A percentile compares a stretch with the other conserved stretches of the same genome.
These are phyloP conservation scores for Dendrobium officinale DNA, from an alignment of 106 monocot species.

Conservation along the genomic window DNA sequence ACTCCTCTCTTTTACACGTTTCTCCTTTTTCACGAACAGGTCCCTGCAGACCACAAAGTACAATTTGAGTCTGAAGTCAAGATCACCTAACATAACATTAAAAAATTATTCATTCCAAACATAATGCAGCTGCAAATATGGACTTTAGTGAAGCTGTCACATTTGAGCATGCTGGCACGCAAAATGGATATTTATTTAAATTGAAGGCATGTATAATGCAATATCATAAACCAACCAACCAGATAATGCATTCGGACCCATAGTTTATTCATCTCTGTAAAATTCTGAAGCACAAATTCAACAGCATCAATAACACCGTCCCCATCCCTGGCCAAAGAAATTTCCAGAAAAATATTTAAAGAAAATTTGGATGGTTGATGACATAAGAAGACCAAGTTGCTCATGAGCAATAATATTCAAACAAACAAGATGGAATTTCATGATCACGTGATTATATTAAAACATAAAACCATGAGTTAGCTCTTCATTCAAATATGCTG, in stretches of 20 bases:
- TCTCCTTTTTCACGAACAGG: slow-evolving; percentile 82
- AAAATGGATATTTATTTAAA: slow-evolving; percentile 5
- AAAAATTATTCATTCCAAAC: slow-evolving; percentile 16
- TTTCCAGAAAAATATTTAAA: slow-evolving; percentile 5
- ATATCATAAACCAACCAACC: slow-evolving; percentile 34
- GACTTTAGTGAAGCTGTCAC: slow-evolving; percentile 9
- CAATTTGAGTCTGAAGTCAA: slow-evolving; percentile 41
- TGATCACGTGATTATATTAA: too few species aligned
- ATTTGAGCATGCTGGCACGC: slow-evolving; percentile 4
- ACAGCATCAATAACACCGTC: slow-evolving; percentile 71
- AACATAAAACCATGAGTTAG: too few species aligned
- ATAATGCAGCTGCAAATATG: slow-evolving; percentile 29
- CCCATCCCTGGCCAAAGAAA: slow-evolving; percentile 55
- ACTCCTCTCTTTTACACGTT: slow-evolving; percentile 89
- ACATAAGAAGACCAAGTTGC: not conserved
- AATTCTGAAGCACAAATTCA: slow-evolving; percentile 97
- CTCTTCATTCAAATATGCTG: too few species aligned
- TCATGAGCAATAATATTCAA: too few species aligned
- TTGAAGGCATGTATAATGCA: slow-evolving; percentile 6
- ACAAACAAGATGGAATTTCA: too few species aligned
- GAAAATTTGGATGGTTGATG: not conserved
- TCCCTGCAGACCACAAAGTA: slow-evolving; percentile 83
- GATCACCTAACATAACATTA: slow-evolving; percentile 21
- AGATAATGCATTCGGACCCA: slow-evolving; percentile 99
- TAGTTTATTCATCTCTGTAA: slow-evolving; percentile 98